A percentile compares a stretch with the other conserved stretches of the same genome.
Evolutionary conservation across 768 basidiomycete species (phyloP).

Genomic region (Termitomyces titanicus): DNA sequence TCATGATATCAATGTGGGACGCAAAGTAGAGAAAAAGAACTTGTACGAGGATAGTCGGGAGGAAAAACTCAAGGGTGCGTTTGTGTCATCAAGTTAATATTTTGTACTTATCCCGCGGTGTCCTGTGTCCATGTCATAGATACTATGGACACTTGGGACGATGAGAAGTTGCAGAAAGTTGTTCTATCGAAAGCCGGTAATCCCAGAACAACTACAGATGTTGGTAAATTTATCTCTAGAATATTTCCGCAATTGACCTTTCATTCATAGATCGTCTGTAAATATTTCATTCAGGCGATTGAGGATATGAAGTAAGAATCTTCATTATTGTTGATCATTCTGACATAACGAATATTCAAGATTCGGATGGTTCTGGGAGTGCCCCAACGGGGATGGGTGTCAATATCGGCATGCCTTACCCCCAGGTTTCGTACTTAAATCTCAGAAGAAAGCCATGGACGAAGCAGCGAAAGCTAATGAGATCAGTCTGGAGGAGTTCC

Average conservation of each 20-base stretch:
- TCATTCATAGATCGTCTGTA: slow-evolving; percentile 85
- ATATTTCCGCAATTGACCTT: neutral
- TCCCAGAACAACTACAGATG: slow-evolving; percentile 89
- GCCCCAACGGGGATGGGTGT: slow-evolving; percentile 84
- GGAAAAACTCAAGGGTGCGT: slow-evolving; percentile 70
- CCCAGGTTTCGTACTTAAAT: slow-evolving; percentile 93
- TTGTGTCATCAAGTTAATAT: too few species aligned
- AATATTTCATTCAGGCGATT: slow-evolving; percentile 94
- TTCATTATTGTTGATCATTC: neutral
- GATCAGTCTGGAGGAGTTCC: slow-evolving; percentile 94
- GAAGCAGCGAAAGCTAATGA: slow-evolving; percentile 86
- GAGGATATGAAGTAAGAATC: slow-evolving; percentile 71
- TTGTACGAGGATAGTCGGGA: slow-evolving; percentile 86
- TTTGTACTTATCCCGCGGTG: too few species aligned
- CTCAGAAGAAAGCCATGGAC: slow-evolving; percentile 87
- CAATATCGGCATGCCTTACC: slow-evolving; percentile 95
- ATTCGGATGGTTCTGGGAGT: slow-evolving; percentile 97
- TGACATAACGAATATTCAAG: slow-evolving; percentile 23
- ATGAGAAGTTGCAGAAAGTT: slow-evolving; percentile 87
- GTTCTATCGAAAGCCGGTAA: slow-evolving; percentile 87
- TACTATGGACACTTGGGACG: slow-evolving; percentile 98
- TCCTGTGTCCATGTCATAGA: slow-evolving; percentile 40
- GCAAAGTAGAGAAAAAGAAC: slow-evolving; percentile 95
- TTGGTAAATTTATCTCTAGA: slow-evolving; percentile 28
- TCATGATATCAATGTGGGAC: slow-evolving; percentile 82